Percentiles rank a stretch among this genome's conserved stretches.
Conservation (phyloP, 768 basidiomycete species). For the Tricholoma furcatifolium region DNA sequence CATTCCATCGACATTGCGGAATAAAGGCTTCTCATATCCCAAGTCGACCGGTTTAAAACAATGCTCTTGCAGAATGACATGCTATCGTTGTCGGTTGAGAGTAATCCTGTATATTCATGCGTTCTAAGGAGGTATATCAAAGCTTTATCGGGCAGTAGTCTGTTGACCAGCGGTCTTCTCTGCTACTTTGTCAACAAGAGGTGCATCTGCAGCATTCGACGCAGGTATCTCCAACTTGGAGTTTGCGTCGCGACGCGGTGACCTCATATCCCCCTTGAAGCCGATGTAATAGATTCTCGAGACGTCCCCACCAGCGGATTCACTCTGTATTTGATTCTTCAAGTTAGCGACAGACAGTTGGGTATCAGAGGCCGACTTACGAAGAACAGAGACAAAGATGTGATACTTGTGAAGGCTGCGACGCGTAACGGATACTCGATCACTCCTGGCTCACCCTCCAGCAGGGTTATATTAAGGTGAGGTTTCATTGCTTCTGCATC, state of each 20-base stretch:
- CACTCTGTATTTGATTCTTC: constrained; percentile 41
- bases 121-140: neutral
- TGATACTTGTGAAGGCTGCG: constrained; percentile 75
- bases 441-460: constrained; percentile 66
- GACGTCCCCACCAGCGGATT: constrained; percentile 62
- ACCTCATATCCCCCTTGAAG: constrained; percentile 73
- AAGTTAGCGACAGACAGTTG: neutral
- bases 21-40: too few species aligned
- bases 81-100: too few species aligned
- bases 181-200: constrained; percentile 55
- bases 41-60: too few species aligned
- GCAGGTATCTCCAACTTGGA: constrained; percentile 74
- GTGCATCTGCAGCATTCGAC: constrained; percentile 75
- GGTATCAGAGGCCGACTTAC: constrained; percentile 43
- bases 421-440: constrained; percentile 78
- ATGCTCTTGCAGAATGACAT: too few species aligned
- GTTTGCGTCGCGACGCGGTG: constrained; percentile 53
- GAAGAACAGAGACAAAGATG: constrained; percentile 74
- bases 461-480: constrained; percentile 66
- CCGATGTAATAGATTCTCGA: constrained; percentile 78
- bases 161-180: constrained; percentile 60
- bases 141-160: constrained; percentile 53
- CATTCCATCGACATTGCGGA: too few species aligned
- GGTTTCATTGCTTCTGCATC: constrained; percentile 70
- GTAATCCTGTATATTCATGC: neutral